Evolutionary conservation across 208 protist genomes (phyloP), one percentile per base, ranked within the genome.

Genomic region (Leishmania tropica): DNA sequence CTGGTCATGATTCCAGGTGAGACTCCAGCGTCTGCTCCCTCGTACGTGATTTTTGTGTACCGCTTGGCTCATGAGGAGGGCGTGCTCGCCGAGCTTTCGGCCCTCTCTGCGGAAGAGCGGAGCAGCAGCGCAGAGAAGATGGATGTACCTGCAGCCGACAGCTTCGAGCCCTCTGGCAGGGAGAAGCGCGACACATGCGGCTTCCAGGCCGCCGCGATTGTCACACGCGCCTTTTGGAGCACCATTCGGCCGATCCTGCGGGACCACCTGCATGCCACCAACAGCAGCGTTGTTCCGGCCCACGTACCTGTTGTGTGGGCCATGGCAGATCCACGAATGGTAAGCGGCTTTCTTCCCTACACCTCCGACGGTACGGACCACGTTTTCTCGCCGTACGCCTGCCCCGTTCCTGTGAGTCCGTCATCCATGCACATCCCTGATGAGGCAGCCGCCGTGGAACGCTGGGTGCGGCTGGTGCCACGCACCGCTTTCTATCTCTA

Each of bases 241-340:
- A 84, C 88, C 37, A 58, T 89, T 1, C 54, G 56, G 28, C 71
- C 83, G 6, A 74, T 65, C 24, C 51, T 88, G 40, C 71, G 64
- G n/a, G 56, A 56, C n/a, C 65, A 83, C 45, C 74, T 67, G 47
- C 76, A 81, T 56, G 3, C 47, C 24, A 76, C 72, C 24, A 21
- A 54, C 40, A 48, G 62, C 48, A 35, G 70, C 13, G 53, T 48
- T 31, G 68, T 76, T 31, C 79, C 85, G 15, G 54, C 77, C 58
- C 88, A 92, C 35, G 24, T 92, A 35, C 58, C 78, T 17, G 87
- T 92, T n/a, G 80, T 91, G 48, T 94, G 88, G 88, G 70, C 88
- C n/a, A 77, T 90, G 48, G 47, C 82, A 0, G 78, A 89, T 47
- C 76, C 88, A 45, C 81, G 81, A 3, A 62, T 92, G 68, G 76